A percentile compares a stretch with the other conserved stretches of the same genome.
These are phyloP conservation scores for Plectosphaerella plurivora DNA, from an alignment of 2,329 filamentous ascomycete genomes.

Conservation along the genomic window DNA sequence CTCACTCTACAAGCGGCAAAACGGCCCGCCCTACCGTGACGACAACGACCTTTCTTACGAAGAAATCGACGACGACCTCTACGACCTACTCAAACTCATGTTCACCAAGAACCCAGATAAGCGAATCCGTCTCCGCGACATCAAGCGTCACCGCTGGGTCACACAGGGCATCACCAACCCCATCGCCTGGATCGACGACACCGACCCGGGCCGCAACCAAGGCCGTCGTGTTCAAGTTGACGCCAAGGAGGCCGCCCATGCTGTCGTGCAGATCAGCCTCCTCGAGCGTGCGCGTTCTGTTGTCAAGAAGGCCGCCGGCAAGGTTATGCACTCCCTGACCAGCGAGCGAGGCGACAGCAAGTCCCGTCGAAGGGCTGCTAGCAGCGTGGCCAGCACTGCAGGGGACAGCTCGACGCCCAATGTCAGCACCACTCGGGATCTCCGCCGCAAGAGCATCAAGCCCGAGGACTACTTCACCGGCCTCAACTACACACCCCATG, in stretches of 20 bases:
- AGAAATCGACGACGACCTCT: constrained; percentile 72
- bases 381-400: constrained; percentile 61
- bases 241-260: constrained; percentile 81
- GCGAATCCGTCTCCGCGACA: constrained; percentile 83
- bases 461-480: constrained; percentile 50
- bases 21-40: constrained; percentile 64
- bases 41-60: constrained; percentile 82
- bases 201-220: constrained; percentile 74
- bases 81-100: constrained; percentile 74
- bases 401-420: constrained; percentile 41
- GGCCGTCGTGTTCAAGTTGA: constrained; percentile 90
- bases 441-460: constrained; percentile 49
- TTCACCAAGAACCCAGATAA: constrained; percentile 85
- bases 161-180: constrained; percentile 71
- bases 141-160: constrained; percentile 93
- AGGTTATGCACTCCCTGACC: constrained; percentile 57
- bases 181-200: constrained; percentile 85
- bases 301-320: constrained; percentile 63
- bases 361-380: constrained; percentile 51
- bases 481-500: constrained; percentile 27
- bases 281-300: constrained; percentile 80
- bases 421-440: constrained; percentile 32
- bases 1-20: constrained; percentile 53
- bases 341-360: constrained; percentile 50
- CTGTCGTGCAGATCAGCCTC: constrained; percentile 84